phyloP scores from a whole-genome alignment of 176 grass and related monocot species.

The Secale cereale region DNA sequence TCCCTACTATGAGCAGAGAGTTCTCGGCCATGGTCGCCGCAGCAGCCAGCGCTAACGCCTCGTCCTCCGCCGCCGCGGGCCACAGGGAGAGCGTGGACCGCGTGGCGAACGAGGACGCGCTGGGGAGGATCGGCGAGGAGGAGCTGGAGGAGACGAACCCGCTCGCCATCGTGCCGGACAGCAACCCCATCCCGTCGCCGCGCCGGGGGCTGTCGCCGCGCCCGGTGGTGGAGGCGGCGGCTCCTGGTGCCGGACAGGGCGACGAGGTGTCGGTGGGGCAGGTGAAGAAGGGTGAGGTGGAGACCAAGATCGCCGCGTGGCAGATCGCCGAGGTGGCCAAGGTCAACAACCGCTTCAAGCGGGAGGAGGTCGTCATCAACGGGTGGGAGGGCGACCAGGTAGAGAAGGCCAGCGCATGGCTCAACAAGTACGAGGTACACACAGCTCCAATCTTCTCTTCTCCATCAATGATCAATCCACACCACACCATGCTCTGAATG shows the following conservation, averaged over 20 bases:
- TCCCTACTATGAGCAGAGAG: constrained; percentile 67
- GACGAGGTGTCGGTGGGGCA: constrained; percentile 51
- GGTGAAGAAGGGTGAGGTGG: constrained; percentile 94
- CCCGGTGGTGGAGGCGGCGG: not conserved
- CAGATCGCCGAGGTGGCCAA: constrained; percentile 90
- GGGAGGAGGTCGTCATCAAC: constrained; percentile 90
- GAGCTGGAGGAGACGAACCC: constrained; percentile 92
- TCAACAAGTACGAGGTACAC: constrained; percentile 92
- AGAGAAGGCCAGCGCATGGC: constrained; percentile 70
- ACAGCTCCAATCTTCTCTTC: not conserved
- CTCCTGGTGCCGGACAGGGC: not conserved
- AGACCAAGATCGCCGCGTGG: constrained; percentile 96
- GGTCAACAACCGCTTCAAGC: constrained; percentile 93
- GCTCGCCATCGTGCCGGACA: constrained; percentile 79
- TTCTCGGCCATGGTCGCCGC: constrained; percentile 78
- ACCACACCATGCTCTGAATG: not conserved
- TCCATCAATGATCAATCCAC: not conserved
- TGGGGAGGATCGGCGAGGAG: constrained; percentile 58
- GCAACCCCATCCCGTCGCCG: constrained; percentile 84
- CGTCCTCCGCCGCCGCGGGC: not conserved
- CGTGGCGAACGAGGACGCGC: constrained; percentile 10
- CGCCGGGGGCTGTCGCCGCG: constrained; percentile 23
- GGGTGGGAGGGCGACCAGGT: constrained; percentile 85
- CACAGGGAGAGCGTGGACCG: constrained; percentile 6
- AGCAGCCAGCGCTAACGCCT: constrained; percentile 43